Evolutionary conservation across 2,329 filamentous ascomycete genomes (phyloP).

Genomic region (Emericellopsis atlantica): DNA sequence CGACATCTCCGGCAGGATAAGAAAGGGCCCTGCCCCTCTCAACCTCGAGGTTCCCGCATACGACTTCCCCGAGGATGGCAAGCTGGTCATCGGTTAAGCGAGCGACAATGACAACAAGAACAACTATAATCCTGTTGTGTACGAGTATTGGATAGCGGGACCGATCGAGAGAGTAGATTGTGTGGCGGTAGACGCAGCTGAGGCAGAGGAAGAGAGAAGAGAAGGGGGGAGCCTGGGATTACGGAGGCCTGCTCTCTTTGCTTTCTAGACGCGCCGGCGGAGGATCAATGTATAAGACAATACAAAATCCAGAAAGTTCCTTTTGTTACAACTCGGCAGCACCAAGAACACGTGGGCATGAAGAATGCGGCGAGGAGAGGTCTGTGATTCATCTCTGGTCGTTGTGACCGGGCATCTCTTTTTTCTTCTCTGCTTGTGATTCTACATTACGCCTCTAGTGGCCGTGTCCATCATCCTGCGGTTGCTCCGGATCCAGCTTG

Average conservation of each 20-base stretch:
- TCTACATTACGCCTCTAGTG: slow-evolving; percentile 40
- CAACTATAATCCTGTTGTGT: neutral
- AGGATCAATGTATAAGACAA: slow-evolving; percentile 6
- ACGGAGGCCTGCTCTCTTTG: neutral
- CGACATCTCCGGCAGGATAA: slow-evolving; percentile 96
- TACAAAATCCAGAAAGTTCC: slow-evolving; percentile 2
- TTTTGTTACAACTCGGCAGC: neutral
- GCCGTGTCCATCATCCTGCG: slow-evolving; percentile 68
- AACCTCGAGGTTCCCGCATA: slow-evolving; percentile 93
- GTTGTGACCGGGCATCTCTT: slow-evolving; percentile 2
- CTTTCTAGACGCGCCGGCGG: slow-evolving; percentile 4
- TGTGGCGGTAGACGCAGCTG: neutral
- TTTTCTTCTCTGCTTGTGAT: slow-evolving; percentile 6
- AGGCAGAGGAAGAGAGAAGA: neutral
- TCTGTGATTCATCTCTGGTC: neutral
- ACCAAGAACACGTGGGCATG: neutral
- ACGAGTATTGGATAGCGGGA: slow-evolving; percentile 2
- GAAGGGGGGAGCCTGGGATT: neutral
- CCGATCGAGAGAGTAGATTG: neutral
- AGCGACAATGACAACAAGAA: neutral
- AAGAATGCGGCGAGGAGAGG: too few relatives aligned
- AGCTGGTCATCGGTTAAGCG: slow-evolving; percentile 82
- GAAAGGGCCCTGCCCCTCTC: slow-evolving; percentile 91
- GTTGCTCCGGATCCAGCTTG: slow-evolving; percentile 86
- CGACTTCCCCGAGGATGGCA: slow-evolving; percentile 83